Evolutionary conservation across 148 eudicot species (phyloP).

Genomic region (Rhododendron vialii): DNA sequence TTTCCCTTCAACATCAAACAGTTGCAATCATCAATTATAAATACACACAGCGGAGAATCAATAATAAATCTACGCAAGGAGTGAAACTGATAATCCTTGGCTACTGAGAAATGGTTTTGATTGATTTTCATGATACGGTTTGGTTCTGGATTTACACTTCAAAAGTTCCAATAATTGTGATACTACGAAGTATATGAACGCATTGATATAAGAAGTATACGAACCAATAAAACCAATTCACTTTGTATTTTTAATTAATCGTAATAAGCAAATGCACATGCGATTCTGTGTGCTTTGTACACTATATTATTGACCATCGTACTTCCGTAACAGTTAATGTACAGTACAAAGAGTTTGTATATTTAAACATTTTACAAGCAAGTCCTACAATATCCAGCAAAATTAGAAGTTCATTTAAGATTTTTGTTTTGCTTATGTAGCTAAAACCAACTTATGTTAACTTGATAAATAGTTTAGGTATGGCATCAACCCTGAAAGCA

Average conservation of each 20-base stretch:
- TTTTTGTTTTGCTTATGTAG: background rate
- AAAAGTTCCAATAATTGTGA: background rate
- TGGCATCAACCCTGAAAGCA: background rate
- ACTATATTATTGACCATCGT: background rate
- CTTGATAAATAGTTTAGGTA: background rate
- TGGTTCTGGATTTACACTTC: background rate
- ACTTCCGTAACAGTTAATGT: background rate
- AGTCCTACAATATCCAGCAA: background rate
- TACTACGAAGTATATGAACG: background rate
- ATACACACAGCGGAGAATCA: background rate
- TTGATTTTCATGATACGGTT: background rate
- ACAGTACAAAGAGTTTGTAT: background rate
- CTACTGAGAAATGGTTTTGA: background rate
- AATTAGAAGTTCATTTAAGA: background rate
- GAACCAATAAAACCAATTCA: background rate
- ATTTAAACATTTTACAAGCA: background rate
- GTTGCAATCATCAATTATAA: background rate
- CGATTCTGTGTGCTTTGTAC: background rate
- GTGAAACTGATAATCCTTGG: background rate
- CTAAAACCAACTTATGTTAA: background rate
- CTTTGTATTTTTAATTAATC: background rate
- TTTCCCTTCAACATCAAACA: background rate
- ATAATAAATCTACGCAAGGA: background rate
- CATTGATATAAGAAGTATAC: background rate
- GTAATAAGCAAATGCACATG: background rate